Evolutionary conservation across 306 rosid species (phyloP), one percentile per base, ranked within the genome.

Genomic region (Vigna unguiculata): DNA sequence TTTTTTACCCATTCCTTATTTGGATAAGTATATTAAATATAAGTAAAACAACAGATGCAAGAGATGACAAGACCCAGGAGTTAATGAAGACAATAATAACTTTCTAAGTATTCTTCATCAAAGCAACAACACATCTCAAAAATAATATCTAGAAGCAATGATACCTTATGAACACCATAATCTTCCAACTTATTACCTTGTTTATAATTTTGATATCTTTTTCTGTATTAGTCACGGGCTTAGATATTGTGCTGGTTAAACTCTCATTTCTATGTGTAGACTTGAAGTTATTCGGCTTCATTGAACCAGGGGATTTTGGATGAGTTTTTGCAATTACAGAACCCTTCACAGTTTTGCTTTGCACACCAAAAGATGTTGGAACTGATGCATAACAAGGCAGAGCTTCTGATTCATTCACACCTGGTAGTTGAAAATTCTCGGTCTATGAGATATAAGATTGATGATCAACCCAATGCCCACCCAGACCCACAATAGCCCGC

Each of bases 361-460:
- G 85, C 76, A 74, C 71, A 30, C 80, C 86, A 45, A 69, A 53
- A 30, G 76, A 80, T 46, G 84, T 30, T 41, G 87, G 49, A 74
- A 78, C 83, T 79, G 85, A 51, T 28, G 86, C 80, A 83, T 75
- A 65, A 79, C 80, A 80, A 76, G 88, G 80, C 45, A 78, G 24
- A 57, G 87, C 79, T 84, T 90, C 89, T 43, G 93, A 90, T 59
- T 80, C 83, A 74, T 76, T 79, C 11, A 76, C 55, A 66, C 83
- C 90, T 59, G 90, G 78, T 77, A 66, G 82, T 76, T 88, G 90
- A 74, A 85, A 64, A 82, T 79, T 82, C 21, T 82, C 89, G 36
- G 88, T 78, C 59, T 87, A 58, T 77, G 90, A 73, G 66, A 73
- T 77, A 46, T 81, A 89, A 70, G 69, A 91, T 68, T 83, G 78